phyloP scores from a whole-genome alignment of 1,139 yeast genomes.

The Pneumocystis oryctolagi region DNA sequence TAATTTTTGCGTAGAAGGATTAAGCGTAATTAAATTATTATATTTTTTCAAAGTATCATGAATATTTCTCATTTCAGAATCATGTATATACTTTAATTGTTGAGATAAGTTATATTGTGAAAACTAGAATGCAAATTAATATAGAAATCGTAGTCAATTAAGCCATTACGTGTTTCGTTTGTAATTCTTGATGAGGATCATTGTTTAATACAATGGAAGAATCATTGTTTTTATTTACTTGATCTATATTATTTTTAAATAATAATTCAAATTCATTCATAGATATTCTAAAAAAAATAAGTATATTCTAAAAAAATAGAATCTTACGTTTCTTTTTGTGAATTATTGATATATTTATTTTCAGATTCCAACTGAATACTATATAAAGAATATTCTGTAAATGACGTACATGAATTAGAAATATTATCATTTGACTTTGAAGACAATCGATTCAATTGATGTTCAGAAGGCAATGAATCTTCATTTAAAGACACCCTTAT shows the following conservation, averaged over 20 bases:
- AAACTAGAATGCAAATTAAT: background rate
- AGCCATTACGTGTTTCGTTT: background rate
- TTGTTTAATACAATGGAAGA: background rate
- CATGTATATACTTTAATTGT: background rate
- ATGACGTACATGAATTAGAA: background rate
- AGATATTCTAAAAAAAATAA: background rate
- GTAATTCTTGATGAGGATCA: background rate
- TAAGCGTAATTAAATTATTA: background rate
- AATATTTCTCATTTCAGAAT: background rate
- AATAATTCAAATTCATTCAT: background rate
- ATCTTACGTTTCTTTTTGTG: background rate
- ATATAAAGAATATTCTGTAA: background rate
- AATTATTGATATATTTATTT: background rate
- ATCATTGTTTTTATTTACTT: background rate
- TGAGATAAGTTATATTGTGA: background rate
- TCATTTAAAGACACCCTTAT: background rate
- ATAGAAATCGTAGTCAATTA: background rate
- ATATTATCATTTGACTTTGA: background rate
- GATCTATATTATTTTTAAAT: background rate
- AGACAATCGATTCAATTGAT: background rate
- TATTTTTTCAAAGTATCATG: background rate
- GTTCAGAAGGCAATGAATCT: background rate
- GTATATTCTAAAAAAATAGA: background rate
- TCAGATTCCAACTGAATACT: background rate
- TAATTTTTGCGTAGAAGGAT: background rate